Evolutionary conservation across 176 grass and related monocot genomes (phyloP).

Genomic region (Juncus inflexus): DNA sequence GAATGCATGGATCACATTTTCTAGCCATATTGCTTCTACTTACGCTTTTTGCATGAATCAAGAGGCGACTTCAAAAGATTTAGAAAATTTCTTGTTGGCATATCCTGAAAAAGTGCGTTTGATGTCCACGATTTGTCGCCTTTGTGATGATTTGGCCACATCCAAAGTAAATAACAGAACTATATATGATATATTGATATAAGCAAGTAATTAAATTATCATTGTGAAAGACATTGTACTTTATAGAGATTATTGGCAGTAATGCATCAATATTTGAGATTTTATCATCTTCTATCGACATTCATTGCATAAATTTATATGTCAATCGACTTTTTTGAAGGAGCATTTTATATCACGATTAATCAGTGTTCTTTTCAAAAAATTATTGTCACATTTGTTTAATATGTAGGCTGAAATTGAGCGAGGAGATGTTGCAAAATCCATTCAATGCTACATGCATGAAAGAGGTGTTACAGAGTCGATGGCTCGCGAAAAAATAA

Average conservation of each 20-base stretch:
- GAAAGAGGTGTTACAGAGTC: constrained; percentile 7
- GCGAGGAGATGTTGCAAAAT: constrained; percentile 25
- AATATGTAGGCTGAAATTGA: constrained; percentile 5
- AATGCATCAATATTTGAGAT: no score
- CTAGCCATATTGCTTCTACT: not conserved
- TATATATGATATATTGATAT: not conserved
- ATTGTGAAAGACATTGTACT: no score
- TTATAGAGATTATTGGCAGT: no score
- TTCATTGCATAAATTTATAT: not conserved
- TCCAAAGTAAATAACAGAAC: constrained; percentile 2
- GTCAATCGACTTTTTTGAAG: not conserved
- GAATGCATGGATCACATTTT: constrained; percentile 14
- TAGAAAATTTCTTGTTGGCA: constrained; percentile 15
- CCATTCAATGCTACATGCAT: constrained; percentile 34
- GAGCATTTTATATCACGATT: no score
- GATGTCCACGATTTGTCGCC: constrained; percentile 9
- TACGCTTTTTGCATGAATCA: constrained; percentile 1
- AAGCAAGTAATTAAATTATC: no score
- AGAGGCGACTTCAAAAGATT: constrained; percentile 7
- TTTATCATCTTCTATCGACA: no score
- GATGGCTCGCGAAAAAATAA: constrained; percentile 14
- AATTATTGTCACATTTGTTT: not conserved
- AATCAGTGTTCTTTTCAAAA: no score
- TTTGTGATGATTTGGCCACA: constrained; percentile 31
- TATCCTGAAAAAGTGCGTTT: not conserved